phyloP scores from a whole-genome alignment of 805 yeast species.

The Sungouiella blattae region DNA sequence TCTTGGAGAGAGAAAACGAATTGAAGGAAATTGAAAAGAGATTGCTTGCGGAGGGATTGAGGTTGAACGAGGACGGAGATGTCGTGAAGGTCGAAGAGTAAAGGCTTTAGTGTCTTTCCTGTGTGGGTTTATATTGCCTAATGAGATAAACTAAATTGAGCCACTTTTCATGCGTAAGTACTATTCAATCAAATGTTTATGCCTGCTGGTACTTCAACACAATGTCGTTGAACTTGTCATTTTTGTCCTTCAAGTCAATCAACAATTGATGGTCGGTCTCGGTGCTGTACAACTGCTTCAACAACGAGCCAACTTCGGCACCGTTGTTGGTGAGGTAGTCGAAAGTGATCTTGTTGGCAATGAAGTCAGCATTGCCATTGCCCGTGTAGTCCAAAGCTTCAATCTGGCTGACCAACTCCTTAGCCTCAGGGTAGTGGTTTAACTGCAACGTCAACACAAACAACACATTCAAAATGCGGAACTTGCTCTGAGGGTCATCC shows the following conservation, averaged over 20 bases:
- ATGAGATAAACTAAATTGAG: too few relatives aligned
- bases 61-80: constrained; percentile 27
- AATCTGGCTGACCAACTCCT: constrained; percentile 49
- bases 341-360: constrained; percentile 65
- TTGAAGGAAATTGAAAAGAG: constrained; percentile 76
- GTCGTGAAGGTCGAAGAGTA: constrained; percentile 15
- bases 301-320: constrained; percentile 45
- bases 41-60: constrained; percentile 55
- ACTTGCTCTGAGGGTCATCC: constrained; percentile 33
- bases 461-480: constrained; percentile 49
- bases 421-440: constrained; percentile 79
- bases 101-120: too few relatives aligned
- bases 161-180: constrained; percentile 5
- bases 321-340: constrained; percentile 44
- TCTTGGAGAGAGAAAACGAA: constrained; percentile 80
- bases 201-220: constrained; percentile 50
- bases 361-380: constrained; percentile 36
- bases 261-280: constrained; percentile 58
- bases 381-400: constrained; percentile 37
- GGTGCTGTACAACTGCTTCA: constrained; percentile 41
- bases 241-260: constrained; percentile 58
- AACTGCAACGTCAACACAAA: constrained; percentile 75
- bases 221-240: constrained; percentile 62
- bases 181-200: background rate
- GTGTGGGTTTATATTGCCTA: too few relatives aligned